Evolutionary conservation across 2,329 filamentous ascomycete species (phyloP), one percentile per base, ranked within the genome.

Genomic region (Fusarium ambrosium): DNA sequence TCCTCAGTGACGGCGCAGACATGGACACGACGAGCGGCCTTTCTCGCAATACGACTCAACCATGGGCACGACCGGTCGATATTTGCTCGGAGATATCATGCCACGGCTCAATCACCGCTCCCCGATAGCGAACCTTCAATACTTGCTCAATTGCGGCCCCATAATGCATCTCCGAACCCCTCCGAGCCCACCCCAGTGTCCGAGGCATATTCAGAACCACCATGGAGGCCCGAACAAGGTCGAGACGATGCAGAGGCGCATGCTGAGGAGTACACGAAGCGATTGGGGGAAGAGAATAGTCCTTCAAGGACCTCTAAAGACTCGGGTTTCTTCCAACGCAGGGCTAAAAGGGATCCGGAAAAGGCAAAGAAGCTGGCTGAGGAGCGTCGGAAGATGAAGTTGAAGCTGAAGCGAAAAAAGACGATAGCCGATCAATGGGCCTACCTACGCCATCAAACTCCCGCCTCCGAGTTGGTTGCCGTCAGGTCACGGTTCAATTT

Each of bases 371-470:
- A 68, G 53, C 20, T 37, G 64, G 45, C 64, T 7, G 60, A 73
- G 29, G 18, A 66, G 39, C 58, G 29, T 11, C 58, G 45, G 32
- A 64, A 62, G 55, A 27, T 20, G 29, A 68, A 69, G 11, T 55
- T 45, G 13, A 53, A 24, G 34, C 41, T 43, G 41, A 73, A 65
- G 51, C 72, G 51, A 5, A 63, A 48, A 45, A 71, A 53, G 36
- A 64, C 58, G 53, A 58, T 59, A 13, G 78, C 79, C 32, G 36
- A 65, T 1, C 81, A 83, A 78, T 83, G 82, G 82, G 81, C 81
- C 6, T 80, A 79, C 22, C 29, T 82, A 18, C 79, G 81, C 2
- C 80, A 81, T 55, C 78, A 79, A 43, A 66, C 77, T 22, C 63
- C 77, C 0, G 60, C 64, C 8, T 68, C 75, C 10, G 78, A 83